Evolutionary conservation across 2,329 filamentous ascomycete genomes (phyloP), one percentile per base, ranked within the genome.

Genomic region (Ophiosphaerella korrae): DNA sequence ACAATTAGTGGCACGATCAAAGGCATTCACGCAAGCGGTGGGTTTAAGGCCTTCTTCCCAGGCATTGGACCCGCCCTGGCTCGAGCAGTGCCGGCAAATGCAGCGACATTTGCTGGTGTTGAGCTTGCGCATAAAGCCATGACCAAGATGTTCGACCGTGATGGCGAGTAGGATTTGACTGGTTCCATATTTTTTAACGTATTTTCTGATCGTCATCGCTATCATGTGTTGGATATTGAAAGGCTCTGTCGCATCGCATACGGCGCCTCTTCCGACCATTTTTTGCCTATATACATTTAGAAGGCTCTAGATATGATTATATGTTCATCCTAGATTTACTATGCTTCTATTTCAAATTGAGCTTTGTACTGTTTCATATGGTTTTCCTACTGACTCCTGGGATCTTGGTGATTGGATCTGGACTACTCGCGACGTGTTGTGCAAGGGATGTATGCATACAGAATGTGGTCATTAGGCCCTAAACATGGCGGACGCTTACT

Each of bases 81-180:
- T 9, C 86, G 94, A 75, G 94, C 94, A 4, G 92, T 97, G 37
- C 94, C 94, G 6, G 94, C 94, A 8, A 99, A 99, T 72, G 94
- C 94, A 2, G 94, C 94, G 29, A 97, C 94, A 2, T 99, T 99
- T 67, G 76, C 92, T 67, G 89, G 90, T 9, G 89, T 94, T 7
- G 90, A 94, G 78, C 74, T 93, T 72, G 90, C 90, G 37, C 89
- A 94, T 69, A 87, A 90, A 75, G 86, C 86, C 39, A 91, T 94
- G 88, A 87, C 84, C 60, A 92, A 86, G 81, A 77, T 83, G 42
- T 90, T 93, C 70, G 84, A 79, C 48, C 55, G 58, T 6, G 68
- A 71, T 41, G 67, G 55, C 40, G 68, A 73, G 52, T 73, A 66
- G 23, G 7, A 7, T 8, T 7, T 18, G 12, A 8, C 5, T 14